Conservation (phyloP, 1,284 basidiomycete genomes). For the Leucoagaricus sp. region DNA sequence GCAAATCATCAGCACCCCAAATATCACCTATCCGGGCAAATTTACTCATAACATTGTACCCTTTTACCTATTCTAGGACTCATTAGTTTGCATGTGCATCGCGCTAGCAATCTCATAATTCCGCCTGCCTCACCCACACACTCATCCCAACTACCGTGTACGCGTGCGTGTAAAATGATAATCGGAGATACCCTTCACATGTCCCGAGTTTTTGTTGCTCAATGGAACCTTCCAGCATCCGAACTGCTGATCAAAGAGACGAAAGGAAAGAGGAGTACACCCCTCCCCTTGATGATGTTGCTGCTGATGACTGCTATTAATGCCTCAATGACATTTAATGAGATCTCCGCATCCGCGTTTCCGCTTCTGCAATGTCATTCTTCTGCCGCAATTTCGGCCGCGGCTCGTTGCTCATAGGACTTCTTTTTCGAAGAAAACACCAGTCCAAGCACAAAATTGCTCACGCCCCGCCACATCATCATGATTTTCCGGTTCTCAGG, state of each 20-base stretch:
- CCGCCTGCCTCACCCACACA: background rate
- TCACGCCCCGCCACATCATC: slow-evolving; percentile 4
- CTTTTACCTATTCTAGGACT: slow-evolving; percentile 47
- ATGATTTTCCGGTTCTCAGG: slow-evolving; percentile 10
- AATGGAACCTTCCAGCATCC: slow-evolving; percentile 22
- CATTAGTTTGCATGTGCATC: slow-evolving; percentile 75
- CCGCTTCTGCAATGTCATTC: slow-evolving; percentile 11
- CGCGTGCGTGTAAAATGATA: slow-evolving; percentile 14
- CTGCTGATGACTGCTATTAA: background rate
- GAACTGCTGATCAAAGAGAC: slow-evolving; percentile 8
- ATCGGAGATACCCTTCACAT: slow-evolving; percentile 32
- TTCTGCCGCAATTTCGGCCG: slow-evolving; percentile 33
- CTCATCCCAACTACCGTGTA: background rate
- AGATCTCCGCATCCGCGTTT: slow-evolving; percentile 8
- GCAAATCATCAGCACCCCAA: slow-evolving; percentile 13
- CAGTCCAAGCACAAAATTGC: background rate
- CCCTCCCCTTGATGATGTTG: background rate
- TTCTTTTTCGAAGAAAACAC: slow-evolving; percentile 10
- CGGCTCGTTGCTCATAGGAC: slow-evolving; percentile 21
- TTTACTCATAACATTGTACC: slow-evolving; percentile 15
- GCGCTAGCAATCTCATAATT: slow-evolving; percentile 60
- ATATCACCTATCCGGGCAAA: slow-evolving; percentile 18
- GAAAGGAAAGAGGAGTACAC: background rate
- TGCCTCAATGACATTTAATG: background rate
- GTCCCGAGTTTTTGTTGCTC: slow-evolving; percentile 14